A percentile compares a stretch with the other conserved stretches of the same genome.
These are phyloP conservation scores for Smallanthus sonchifolius DNA, from an alignment of 129 eudicot genomes.

Conservation along the genomic window DNA sequence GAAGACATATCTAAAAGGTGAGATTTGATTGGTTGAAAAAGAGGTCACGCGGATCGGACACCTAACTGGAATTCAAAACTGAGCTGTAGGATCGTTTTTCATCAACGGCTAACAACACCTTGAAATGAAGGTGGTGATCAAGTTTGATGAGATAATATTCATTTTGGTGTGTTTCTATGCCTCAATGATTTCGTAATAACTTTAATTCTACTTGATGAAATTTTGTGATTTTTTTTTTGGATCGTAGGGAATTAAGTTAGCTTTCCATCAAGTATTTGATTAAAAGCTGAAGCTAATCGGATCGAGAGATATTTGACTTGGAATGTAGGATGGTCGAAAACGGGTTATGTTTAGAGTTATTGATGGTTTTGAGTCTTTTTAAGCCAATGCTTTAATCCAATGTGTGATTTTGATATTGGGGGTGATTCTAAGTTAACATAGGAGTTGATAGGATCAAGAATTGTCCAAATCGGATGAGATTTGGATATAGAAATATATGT, in stretches of 20 bases:
- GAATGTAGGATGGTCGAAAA: conserved; percentile 52
- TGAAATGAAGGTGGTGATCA: conserved; percentile 5
- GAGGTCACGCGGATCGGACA: conserved; percentile 54
- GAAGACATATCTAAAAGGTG: conserved; percentile 36
- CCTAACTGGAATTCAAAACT: conserved; percentile 44
- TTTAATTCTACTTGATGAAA: conserved; percentile 23
- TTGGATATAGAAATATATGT: conserved; percentile 1
- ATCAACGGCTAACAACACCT: conserved; percentile 39
- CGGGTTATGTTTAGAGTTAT: conserved; percentile 27
- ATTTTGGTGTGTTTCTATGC: conserved; percentile 66
- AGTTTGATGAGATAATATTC: conserved; percentile 24
- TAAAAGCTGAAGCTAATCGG: neutral
- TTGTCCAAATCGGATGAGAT: neutral
- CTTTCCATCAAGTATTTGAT: conserved; percentile 34
- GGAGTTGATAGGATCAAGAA: conserved; percentile 27
- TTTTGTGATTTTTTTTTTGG: conserved; percentile 24
- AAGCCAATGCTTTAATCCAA: conserved; percentile 29
- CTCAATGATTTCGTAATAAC: conserved; percentile 33
- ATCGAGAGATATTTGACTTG: conserved; percentile 40
- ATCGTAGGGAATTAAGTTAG: conserved; percentile 51
- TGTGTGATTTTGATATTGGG: neutral
- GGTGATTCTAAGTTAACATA: conserved; percentile 17
- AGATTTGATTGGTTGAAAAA: conserved; percentile 46
- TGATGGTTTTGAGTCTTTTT: conserved; percentile 25
- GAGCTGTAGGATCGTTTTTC: conserved; percentile 43